phyloP scores from a whole-genome alignment of 2,329 filamentous ascomycete genomes.

The Zymoseptoria ardabiliae region DNA sequence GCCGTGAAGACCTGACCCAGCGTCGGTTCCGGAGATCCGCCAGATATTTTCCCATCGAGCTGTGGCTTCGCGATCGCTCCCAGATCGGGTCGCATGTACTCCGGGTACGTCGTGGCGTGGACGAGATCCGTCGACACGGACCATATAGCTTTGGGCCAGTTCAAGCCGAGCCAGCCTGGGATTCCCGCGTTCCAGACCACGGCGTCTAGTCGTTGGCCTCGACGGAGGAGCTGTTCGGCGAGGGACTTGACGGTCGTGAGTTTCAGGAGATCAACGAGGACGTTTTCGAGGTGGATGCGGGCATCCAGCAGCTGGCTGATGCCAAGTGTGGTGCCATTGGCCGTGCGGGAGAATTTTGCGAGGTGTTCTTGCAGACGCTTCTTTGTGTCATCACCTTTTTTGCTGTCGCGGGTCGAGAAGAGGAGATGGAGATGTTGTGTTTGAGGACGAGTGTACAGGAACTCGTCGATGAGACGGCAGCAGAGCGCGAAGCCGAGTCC shows the following conservation, averaged over 20 bases:
- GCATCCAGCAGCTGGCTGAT: conserved; percentile 35
- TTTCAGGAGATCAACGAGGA: conserved; percentile 51
- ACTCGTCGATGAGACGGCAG: conserved; percentile 82
- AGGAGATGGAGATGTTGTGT: conserved; percentile 68
- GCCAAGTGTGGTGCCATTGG: conserved; percentile 30
- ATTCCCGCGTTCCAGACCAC: conserved; percentile 83
- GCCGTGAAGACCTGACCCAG: conserved; percentile 81
- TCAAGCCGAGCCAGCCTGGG: conserved; percentile 74
- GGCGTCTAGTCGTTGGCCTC: conserved; percentile 65
- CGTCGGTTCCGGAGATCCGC: conserved; percentile 42
- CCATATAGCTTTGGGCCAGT: conserved; percentile 58
- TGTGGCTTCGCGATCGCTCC: conserved; percentile 52
- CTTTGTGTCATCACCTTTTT: conserved; percentile 69
- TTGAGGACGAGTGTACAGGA: conserved; percentile 61
- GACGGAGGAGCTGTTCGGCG: conserved; percentile 44
- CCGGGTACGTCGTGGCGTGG: conserved; percentile 66
- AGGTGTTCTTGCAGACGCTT: conserved; percentile 47
- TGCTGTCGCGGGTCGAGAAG: conserved; percentile 68
- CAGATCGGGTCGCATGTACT: conserved; percentile 60
- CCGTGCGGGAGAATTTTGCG: conserved; percentile 36
- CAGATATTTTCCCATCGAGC: conserved; percentile 22
- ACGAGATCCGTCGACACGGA: conserved; percentile 54
- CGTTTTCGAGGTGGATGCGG: conserved; percentile 47
- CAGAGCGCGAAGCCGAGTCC: conserved; percentile 81
- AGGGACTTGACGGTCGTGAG: conserved; percentile 50